A percentile compares a stretch with the other conserved stretches of the same genome.
Evolutionary conservation across 2,329 filamentous ascomycete genomes (phyloP).

Genomic region (Westerdykella sp.): DNA sequence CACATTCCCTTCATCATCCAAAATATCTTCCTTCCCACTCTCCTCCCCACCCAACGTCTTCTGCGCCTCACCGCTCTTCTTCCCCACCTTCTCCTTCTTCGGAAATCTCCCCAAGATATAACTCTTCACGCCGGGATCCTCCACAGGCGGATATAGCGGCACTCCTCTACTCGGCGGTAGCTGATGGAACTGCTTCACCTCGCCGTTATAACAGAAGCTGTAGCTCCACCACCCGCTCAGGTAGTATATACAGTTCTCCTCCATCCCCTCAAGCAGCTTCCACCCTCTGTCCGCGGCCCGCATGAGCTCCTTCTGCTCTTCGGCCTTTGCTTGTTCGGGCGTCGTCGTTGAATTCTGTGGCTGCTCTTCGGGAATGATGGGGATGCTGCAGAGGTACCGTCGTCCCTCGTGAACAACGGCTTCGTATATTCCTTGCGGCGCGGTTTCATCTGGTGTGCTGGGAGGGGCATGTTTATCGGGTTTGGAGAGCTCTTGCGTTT

Average conservation of each 20-base stretch:
- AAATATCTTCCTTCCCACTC: slow-evolving; percentile 18
- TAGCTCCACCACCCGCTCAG: slow-evolving; percentile 94
- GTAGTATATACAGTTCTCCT: slow-evolving; percentile 76
- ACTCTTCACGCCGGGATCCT: slow-evolving; percentile 68
- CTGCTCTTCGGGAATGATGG: slow-evolving; percentile 55
- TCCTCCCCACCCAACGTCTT: slow-evolving; percentile 28
- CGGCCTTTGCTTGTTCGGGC: slow-evolving; percentile 61
- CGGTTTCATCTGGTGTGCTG: slow-evolving; percentile 11
- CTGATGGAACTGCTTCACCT: slow-evolving; percentile 87
- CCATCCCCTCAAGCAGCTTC: slow-evolving; percentile 71
- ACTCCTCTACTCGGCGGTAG: slow-evolving; percentile 63
- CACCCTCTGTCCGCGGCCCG: slow-evolving; percentile 72
- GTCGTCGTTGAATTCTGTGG: slow-evolving; percentile 57
- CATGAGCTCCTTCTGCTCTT: slow-evolving; percentile 72
- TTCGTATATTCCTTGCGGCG: slow-evolving; percentile 54
- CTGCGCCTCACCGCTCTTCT: slow-evolving; percentile 16
- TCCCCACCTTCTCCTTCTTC: slow-evolving; percentile 15
- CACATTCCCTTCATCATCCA: slow-evolving; percentile 26
- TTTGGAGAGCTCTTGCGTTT: slow-evolving; percentile 33
- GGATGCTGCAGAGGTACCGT: slow-evolving; percentile 79
- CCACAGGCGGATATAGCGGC: slow-evolving; percentile 62
- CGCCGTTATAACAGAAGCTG: slow-evolving; percentile 82
- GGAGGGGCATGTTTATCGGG: slow-evolving; percentile 16
- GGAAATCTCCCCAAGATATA: slow-evolving; percentile 66
- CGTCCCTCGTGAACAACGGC: slow-evolving; percentile 64